A percentile compares a stretch with the other conserved stretches of the same genome.
phyloP scores from a whole-genome alignment of 139 green algal species.

The Micractinium sp. region DNA sequence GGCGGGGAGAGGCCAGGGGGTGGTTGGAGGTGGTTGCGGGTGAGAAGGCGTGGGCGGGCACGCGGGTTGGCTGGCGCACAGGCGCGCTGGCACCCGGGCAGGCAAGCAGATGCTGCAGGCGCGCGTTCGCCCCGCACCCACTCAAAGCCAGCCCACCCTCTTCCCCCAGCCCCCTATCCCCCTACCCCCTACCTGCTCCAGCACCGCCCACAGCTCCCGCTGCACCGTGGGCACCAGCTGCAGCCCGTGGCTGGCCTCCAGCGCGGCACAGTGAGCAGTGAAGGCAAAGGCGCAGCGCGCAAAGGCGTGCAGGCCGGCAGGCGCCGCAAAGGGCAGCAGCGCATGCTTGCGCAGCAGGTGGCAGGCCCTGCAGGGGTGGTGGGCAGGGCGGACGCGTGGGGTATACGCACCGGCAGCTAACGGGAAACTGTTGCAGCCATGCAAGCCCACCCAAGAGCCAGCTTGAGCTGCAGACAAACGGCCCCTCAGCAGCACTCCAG shows the following conservation, averaged over 20 bases:
- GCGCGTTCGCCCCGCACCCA: too few species aligned
- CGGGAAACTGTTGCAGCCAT: too few species aligned
- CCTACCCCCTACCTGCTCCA: conserved; percentile 25
- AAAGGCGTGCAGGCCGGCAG: conserved; percentile 39
- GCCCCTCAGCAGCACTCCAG: too few species aligned
- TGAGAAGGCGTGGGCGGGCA: too few species aligned
- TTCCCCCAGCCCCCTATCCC: background rate
- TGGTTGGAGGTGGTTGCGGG: too few species aligned
- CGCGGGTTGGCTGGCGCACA: too few species aligned
- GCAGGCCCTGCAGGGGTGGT: conserved; percentile 15
- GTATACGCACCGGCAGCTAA: background rate
- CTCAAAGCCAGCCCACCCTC: too few species aligned
- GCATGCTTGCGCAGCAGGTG: conserved; percentile 47
- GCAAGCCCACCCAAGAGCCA: too few species aligned
- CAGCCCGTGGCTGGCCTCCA: conserved; percentile 17
- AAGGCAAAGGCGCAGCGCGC: conserved; percentile 21
- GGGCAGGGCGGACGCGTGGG: background rate
- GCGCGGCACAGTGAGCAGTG: conserved; percentile 11
- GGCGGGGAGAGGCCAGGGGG: too few species aligned
- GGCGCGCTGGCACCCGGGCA: too few species aligned
- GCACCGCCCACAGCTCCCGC: conserved; percentile 8
- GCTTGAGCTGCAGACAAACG: too few species aligned
- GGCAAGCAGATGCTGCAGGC: too few species aligned
- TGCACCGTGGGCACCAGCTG: conserved; percentile 1
- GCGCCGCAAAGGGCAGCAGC: conserved; percentile 49